Evolutionary conservation across 2,329 filamentous ascomycete species (phyloP), one percentile per base, ranked within the genome.

Genomic region (Pleoardoris graminearum): DNA sequence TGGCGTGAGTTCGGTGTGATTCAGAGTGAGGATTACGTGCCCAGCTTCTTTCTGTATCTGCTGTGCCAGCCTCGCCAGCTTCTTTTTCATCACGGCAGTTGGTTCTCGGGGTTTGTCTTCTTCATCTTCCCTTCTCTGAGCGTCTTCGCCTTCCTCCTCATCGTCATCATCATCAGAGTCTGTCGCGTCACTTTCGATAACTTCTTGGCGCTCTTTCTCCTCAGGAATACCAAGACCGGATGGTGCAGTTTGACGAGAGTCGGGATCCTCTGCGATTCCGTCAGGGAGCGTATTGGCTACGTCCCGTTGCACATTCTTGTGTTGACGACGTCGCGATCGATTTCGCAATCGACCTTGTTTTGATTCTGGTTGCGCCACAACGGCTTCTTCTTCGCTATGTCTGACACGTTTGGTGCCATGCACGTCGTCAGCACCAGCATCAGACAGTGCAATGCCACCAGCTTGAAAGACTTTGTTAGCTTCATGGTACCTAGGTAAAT

Each of bases 1-100:
- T 11, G 63, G 60, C 7, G 16, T 35, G 22, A 67, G 48, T 1
- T 57, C 21, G n/a, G 49, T 50, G 8, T 45, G 23, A 19, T 51
- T 30, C 19, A 68, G 58, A 4, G 50, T 58, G 22, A 61, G 47
- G 11, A 66, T 33, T 2, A 61, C 47, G 7, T 58, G 38, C 11
- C 65, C 65, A 3, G 63, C 54, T 48, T 60, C 55, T 25, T 43
- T 54, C 12, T 50, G 51, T 19, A 65, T 29, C 4, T 42, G 55
- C 7, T 50, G 36, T 1, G 53, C 51, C 30, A 64, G 59, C 8
- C 48, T 54, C 17, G 50, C 32, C 39, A 58, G 53, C 37, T 58
- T 66, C 25, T 50, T 62, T 36, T 55, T 54, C 16, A 58, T 56
- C 11, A 61, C 60, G 4, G 47, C 27, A 11, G 58, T 57, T 44